These are phyloP conservation scores for Schwanniomyces vanrijiae DNA, from an alignment of 805 yeast genomes.

Conservation along the genomic window DNA sequence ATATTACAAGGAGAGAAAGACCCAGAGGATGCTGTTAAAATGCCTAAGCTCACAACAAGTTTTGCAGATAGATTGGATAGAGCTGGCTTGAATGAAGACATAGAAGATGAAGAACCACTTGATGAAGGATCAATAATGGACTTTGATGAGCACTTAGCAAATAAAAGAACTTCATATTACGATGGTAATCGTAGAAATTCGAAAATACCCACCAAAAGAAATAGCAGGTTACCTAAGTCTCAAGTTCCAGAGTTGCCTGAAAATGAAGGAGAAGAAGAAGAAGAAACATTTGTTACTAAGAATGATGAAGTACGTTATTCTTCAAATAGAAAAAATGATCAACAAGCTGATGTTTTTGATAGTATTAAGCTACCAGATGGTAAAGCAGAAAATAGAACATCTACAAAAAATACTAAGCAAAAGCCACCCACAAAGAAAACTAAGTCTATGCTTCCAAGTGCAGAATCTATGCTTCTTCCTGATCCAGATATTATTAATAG, in stretches of 20 bases:
- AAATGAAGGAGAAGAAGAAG: conserved; percentile 10
- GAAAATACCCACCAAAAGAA: conserved; percentile 13
- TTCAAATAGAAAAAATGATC: conserved; percentile 14
- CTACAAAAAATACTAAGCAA: conserved; percentile 4
- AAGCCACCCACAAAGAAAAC: conserved; percentile 7
- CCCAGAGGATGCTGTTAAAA: conserved; percentile 3
- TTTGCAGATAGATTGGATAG: conserved; percentile 43
- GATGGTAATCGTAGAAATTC: conserved; percentile 29
- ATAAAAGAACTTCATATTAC: conserved; percentile 40
- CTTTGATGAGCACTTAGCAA: conserved; percentile 39
- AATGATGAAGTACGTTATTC: conserved; percentile 17
- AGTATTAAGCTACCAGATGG: conserved; percentile 49
- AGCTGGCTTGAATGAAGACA: conserved; percentile 21
- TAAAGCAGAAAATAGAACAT: conserved; percentile 6
- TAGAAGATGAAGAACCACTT: conserved; percentile 29
- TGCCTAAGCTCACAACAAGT: conserved; percentile 37
- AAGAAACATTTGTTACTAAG: conserved; percentile 45
- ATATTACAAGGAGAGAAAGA: conserved; percentile 25
- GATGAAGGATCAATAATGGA: conserved; percentile 42
- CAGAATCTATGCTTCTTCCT: conserved; percentile 38
- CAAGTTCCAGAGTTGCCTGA: conserved; percentile 30
- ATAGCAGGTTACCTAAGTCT: conserved; percentile 23
- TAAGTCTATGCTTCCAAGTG: conserved; percentile 32
- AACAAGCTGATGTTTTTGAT: conserved; percentile 42
- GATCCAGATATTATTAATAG: conserved; percentile 10